Base-by-base conservation (phyloP, 2,329 filamentous ascomycete species). In the Pseudopyricularia cyperi region DNA sequence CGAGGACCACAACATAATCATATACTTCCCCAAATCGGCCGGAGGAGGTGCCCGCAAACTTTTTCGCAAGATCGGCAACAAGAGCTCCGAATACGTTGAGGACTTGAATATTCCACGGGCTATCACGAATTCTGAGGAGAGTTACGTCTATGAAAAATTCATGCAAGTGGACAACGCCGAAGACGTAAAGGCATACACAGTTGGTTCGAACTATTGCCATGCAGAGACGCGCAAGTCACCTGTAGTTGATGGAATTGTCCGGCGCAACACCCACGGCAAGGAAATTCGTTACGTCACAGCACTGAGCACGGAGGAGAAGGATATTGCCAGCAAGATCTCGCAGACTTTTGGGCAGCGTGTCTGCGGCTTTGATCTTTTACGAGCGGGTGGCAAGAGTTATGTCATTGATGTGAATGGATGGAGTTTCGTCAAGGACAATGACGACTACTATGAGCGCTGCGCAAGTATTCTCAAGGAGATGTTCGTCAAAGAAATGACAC, bases 341-440 rank as follows among this genome's bases (percentile, higher is more conserved):
- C 84, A 82, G 46, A 86, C 89, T 0, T 98, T 98, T 66, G 93
- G 91, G 0, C 93, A 98, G 66, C 77, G 89, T 52, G 90, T 98
- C 3, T 98, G 93, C 63, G 93, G 93, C 0, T 98, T 98, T 61
- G 93, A 98, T 65, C 75, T 98, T 55, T 74, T 98, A 53, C 83
- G 94, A 28, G 89, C 90, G 12, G 83, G 82, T 49, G 88, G 89
- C 15, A 88, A 88, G 65, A 97, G 91, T 65, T 98, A 89, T 68
- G 93, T 98, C 48, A 98, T 98, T 58, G 93, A 98, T 61, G 93
- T 98, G 60, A 98, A 98, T 65, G 93, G 93, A 12, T 98, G 94
- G 94, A 97, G 91, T 63, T 98, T 98, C 62, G 93, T 98, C 66
- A 98, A 98, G 66, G 94, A 98, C 66, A 98, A 98, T 61, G 91